Percentiles rank a stretch among this genome's conserved stretches.
phyloP scores from a whole-genome alignment of 2,329 filamentous ascomycete genomes.

The Bipolaris gigantea region DNA sequence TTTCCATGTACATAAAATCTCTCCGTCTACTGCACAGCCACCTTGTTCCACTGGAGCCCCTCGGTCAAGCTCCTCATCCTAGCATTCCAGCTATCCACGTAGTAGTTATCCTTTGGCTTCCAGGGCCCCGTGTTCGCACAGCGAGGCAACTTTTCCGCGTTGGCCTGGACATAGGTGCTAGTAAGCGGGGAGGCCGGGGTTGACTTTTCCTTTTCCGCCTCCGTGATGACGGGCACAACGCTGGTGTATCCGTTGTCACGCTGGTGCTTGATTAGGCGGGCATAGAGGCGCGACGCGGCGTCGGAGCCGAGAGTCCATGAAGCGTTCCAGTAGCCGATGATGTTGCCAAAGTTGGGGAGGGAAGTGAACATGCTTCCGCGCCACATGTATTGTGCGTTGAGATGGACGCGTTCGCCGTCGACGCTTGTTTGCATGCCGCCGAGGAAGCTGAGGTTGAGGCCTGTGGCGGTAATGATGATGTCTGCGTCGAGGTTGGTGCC shows the following conservation, averaged over 20 bases:
- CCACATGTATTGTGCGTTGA: slow-evolving; percentile 61
- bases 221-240: slow-evolving; percentile 51
- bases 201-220: slow-evolving; percentile 45
- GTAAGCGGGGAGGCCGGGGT: slow-evolving; percentile 50
- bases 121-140: slow-evolving; percentile 51
- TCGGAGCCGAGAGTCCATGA: slow-evolving; percentile 67
- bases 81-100: slow-evolving; percentile 49
- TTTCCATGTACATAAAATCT: too few species aligned
- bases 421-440: slow-evolving; percentile 57
- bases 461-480: slow-evolving; percentile 67
- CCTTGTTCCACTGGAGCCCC: slow-evolving; percentile 44
- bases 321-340: slow-evolving; percentile 63
- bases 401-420: slow-evolving; percentile 53
- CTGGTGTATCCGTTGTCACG: slow-evolving; percentile 46
- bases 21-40: slow-evolving; percentile 2
- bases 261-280: slow-evolving; percentile 58
- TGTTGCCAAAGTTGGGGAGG: slow-evolving; percentile 62
- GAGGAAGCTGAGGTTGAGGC: slow-evolving; percentile 59
- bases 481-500: slow-evolving; percentile 58
- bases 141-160: slow-evolving; percentile 49
- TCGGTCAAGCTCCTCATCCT: slow-evolving; percentile 48
- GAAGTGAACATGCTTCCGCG: slow-evolving; percentile 63
- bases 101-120: slow-evolving; percentile 50
- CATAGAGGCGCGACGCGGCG: slow-evolving; percentile 53
- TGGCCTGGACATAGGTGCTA: slow-evolving; percentile 56